Base-by-base conservation (phyloP, 192 early-diverging fungal genomes). In the Mortierella hygrophila region DNA sequence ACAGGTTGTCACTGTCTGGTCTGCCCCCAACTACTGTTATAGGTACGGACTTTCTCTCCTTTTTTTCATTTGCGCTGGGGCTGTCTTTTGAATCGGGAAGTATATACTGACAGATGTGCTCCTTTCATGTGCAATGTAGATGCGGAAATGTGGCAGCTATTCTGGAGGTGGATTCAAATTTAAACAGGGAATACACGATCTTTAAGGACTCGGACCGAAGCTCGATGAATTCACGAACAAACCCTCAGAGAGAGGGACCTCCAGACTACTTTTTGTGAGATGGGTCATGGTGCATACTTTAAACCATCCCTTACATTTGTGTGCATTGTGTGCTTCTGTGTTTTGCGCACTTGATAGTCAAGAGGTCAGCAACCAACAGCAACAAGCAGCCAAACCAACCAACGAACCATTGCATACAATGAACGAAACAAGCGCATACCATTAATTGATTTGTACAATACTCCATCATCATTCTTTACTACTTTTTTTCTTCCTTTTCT, bases 21-120 rank as follows among this genome's bases (percentile, higher is more conserved):
- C 95, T 10, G 99, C 99, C 15, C 99, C 99, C 78, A 99, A 99
- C 91, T 99, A 99, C 88, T 99, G 98, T 86, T 99, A 99, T 81
- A 91, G 98, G 92, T 91, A 90, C 47, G 52, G 5, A 32, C 7
- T 3, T 41, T 65, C 35, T 37, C 35, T 26, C 0, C 15, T 52
- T 29, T n/a, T 70, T 68, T 69, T 4, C 32, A 54, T n/a, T 76
- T 16, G 1, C 72, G 26, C 9, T 92, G 60, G 3, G 8, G 11
- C 4, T 4, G 11, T 15, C 10, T 13, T 7, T 70, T 38, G 42
- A 38, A 41, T 68, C 21, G 0, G 41, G 47, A 21, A 4, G 13
- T 35, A 9, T 60, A 5, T 18, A 18, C 21, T 35, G 5, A 72
- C 23, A 29, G 23, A 3, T 42, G n/a, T 41, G 44, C 35, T 21